Base-by-base conservation (phyloP, 2,329 filamentous ascomycete species). In the Fusarium gaditjirri region DNA sequence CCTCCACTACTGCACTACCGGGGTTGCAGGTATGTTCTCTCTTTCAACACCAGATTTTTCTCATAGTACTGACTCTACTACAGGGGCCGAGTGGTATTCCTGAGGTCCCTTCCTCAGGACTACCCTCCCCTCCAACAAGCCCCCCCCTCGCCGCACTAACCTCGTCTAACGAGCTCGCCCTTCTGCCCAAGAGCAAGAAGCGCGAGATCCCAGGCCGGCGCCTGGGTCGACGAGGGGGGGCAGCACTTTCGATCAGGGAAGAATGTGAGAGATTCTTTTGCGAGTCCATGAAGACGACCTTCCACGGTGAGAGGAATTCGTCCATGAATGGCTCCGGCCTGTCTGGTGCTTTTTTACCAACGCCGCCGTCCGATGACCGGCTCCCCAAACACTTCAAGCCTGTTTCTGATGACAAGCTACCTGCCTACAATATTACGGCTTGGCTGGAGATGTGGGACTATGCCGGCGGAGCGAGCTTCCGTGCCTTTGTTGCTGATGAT, bases 231-330 rank as follows among this genome's bases (percentile, higher is more conserved):
- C 88, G 88, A 92, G 93, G 93, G 93, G 94, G 94, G 94, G 94
- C 94, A 92, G 91, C 94, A 93, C 91, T 93, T 86, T 91, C 92
- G 87, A 97, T 97, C 89, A 94, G 93, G 93, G 94, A 93, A 94
- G 94, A 97, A 94, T 97, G 95, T 97, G 95, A 97, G 94, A 98
- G 95, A 89, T 95, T 97, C 92, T 97, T 97, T 90, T 97, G 95
- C 87, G 94, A 95, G 92, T 92, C 91, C 89, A 93, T 97, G 91
- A 93, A 90, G 86, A 87, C 91, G 87, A 92, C 93, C 87, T 97
- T 98, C 91, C 93, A 92, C 89, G 95, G 94, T 97, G 94, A 97
- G 94, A 91, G 92, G 93, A 91, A 91, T 85, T 83, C 86, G 88
- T 89, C 85, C 83, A 85, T 86, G 87, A 88, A 91, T 90, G 92